Evolutionary conservation across 352 stramenopile genomes (phyloP).

Genomic region (Pythium pectinolyticum): DNA sequence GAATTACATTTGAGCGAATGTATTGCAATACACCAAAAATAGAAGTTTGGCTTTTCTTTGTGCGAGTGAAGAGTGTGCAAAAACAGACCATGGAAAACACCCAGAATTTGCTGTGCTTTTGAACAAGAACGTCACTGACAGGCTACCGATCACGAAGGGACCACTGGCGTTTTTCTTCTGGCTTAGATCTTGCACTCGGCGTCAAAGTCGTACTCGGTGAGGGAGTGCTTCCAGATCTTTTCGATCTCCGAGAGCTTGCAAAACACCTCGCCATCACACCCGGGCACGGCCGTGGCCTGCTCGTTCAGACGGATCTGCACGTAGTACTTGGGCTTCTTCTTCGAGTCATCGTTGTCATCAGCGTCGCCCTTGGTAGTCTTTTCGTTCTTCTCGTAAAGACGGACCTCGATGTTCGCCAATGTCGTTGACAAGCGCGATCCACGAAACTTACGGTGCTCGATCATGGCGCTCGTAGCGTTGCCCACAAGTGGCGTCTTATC

Average conservation of each 20-base stretch:
- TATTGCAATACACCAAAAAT: too few species aligned
- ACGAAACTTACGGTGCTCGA: slow-evolving; percentile 21
- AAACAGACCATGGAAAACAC: too few species aligned
- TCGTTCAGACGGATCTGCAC: slow-evolving; percentile 34
- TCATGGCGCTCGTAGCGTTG: slow-evolving; percentile 1
- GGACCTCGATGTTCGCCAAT: slow-evolving; percentile 29
- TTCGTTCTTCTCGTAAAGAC: slow-evolving; percentile 27
- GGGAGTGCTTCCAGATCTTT: slow-evolving; percentile 25
- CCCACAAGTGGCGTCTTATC: slow-evolving; percentile 23
- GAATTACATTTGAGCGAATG: too few species aligned
- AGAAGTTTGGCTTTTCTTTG: too few species aligned
- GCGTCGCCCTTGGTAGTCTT: too few species aligned
- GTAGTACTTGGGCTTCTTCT: slow-evolving; percentile 18
- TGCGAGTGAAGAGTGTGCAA: too few species aligned
- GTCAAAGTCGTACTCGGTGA: slow-evolving; percentile 27
- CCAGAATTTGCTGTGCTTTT: too few species aligned
- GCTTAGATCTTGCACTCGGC: slow-evolving; percentile 23
- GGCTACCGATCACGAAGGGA: too few species aligned
- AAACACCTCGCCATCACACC: slow-evolving; percentile 24
- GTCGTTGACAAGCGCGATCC: slow-evolving; percentile 19
- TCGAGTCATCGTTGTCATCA: not conserved
- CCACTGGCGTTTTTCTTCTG: too few species aligned
- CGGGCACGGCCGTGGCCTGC: slow-evolving; percentile 23
- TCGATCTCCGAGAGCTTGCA: slow-evolving; percentile 27
- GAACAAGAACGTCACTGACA: too few species aligned